Conservation (phyloP, 2,329 filamentous ascomycete genomes). For the Diplodia sapinea region DNA sequence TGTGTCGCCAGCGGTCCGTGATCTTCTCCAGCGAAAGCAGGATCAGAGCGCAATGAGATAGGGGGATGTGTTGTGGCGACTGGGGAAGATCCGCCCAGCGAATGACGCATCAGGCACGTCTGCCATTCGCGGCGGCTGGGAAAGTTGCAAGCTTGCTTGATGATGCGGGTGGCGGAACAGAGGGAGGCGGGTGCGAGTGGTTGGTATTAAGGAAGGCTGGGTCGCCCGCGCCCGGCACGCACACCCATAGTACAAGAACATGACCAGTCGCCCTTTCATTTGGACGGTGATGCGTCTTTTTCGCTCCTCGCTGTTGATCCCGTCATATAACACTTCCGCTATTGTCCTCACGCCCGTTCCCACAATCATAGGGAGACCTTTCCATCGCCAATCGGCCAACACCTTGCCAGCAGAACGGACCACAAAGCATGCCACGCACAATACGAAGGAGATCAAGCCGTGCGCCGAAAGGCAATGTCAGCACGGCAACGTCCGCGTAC, state of each 20-base stretch:
- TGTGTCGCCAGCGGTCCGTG: background rate
- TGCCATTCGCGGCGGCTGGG: background rate
- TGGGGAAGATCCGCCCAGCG: background rate
- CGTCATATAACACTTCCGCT: conserved; percentile 11
- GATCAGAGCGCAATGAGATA: background rate
- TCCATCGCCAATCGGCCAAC: conserved; percentile 16
- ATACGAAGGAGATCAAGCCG: conserved; percentile 16
- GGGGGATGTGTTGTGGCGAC: conserved; percentile 3
- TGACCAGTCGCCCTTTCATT: conserved; percentile 21
- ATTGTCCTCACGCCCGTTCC: conserved; percentile 14
- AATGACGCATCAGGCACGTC: background rate
- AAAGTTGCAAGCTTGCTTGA: background rate
- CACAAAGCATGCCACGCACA: background rate
- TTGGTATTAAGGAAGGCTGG: background rate
- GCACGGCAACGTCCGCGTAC: conserved; percentile 3
- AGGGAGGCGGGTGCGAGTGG: background rate
- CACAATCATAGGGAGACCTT: conserved; percentile 8
- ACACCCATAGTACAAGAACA: conserved; percentile 14
- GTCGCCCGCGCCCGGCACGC: background rate
- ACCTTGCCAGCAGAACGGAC: background rate
- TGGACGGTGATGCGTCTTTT: conserved; percentile 22
- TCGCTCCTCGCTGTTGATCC: conserved; percentile 11
- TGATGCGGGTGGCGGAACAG: conserved; percentile 1
- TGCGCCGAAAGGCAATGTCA: background rate
- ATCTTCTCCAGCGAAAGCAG: background rate